phyloP scores from a whole-genome alignment of 345 rosid species.

The Noccaea bulbosa region DNA sequence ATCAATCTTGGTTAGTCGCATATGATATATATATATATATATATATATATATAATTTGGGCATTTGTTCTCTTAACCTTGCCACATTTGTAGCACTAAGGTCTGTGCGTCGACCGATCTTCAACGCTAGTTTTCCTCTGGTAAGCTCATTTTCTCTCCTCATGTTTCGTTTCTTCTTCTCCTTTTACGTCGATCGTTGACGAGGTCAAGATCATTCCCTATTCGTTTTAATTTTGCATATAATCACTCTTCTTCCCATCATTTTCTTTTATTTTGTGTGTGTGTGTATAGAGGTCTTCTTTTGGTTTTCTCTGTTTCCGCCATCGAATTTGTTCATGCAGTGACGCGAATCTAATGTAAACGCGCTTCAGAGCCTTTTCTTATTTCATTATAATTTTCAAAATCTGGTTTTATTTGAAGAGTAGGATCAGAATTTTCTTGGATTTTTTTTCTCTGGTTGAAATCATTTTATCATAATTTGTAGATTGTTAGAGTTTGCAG shows the following conservation, averaged over 20 bases:
- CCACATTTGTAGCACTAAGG: slow-evolving; percentile 34
- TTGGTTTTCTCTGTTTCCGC: not conserved
- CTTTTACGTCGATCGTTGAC: slow-evolving; percentile 33
- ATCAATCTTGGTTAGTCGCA: too few species aligned
- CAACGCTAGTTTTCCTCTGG: slow-evolving; percentile 45
- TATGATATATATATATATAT: too few species aligned
- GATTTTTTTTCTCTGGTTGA: not conserved
- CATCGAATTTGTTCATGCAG: not conserved
- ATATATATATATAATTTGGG: too few species aligned
- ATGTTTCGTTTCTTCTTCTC: slow-evolving; percentile 17
- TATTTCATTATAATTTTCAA: not conserved
- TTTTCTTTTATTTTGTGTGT: not conserved
- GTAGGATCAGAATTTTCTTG: not conserved
- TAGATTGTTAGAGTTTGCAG: slow-evolving; percentile 4
- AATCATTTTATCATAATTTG: slow-evolving; percentile 2
- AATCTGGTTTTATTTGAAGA: not conserved
- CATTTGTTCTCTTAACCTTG: not conserved
- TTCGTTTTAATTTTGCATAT: slow-evolving; percentile 7
- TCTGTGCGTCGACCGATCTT: slow-evolving; percentile 19
- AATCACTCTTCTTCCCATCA: slow-evolving; percentile 1
- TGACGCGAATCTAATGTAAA: not conserved
- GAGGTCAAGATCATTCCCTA: slow-evolving; percentile 14
- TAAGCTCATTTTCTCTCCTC: slow-evolving; percentile 37
- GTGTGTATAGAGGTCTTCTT: not conserved
- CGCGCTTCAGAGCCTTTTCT: too few species aligned